Evolutionary conservation across 805 yeast genomes (phyloP).

Genomic region (Candida khao-thaluensis): DNA sequence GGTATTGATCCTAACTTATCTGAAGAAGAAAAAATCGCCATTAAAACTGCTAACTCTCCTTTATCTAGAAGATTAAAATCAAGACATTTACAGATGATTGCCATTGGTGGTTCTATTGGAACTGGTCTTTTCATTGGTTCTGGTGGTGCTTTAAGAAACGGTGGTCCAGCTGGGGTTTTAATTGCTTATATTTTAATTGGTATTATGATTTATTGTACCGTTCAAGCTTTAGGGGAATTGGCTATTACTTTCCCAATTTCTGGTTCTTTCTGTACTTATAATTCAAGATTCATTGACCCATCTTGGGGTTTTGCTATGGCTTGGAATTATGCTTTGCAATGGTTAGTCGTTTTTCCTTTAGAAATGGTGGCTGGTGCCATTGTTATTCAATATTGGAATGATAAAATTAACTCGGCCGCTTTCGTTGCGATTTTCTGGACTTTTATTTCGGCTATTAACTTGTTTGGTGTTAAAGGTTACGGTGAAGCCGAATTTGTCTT

Average conservation of each 20-base stretch:
- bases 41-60: slow-evolving; percentile 49
- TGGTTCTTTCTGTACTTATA: slow-evolving; percentile 65
- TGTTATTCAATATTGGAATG: slow-evolving; percentile 57
- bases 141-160: slow-evolving; percentile 57
- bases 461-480: slow-evolving; percentile 55
- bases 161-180: slow-evolving; percentile 75
- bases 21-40: slow-evolving; percentile 32
- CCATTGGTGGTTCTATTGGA: slow-evolving; percentile 81
- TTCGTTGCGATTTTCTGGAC: slow-evolving; percentile 59
- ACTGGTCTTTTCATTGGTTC: slow-evolving; percentile 84
- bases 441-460: slow-evolving; percentile 43
- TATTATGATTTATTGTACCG: slow-evolving; percentile 57
- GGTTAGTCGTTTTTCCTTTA: slow-evolving; percentile 56
- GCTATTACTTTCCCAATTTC: slow-evolving; percentile 66
- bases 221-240: slow-evolving; percentile 55
- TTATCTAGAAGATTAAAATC: slow-evolving; percentile 52
- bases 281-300: slow-evolving; percentile 57
- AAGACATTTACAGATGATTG: slow-evolving; percentile 69
- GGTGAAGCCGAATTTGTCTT: slow-evolving; percentile 67
- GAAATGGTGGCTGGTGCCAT: slow-evolving; percentile 62
- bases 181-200: slow-evolving; percentile 60
- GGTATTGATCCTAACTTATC: slow-evolving; percentile 40
- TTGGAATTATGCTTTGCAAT: slow-evolving; percentile 52
- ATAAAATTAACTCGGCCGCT: slow-evolving; percentile 53
- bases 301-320: slow-evolving; percentile 68